These are phyloP conservation scores for Saposhnikovia divaricata DNA, from an alignment of 129 eudicot genomes.

Conservation along the genomic window DNA sequence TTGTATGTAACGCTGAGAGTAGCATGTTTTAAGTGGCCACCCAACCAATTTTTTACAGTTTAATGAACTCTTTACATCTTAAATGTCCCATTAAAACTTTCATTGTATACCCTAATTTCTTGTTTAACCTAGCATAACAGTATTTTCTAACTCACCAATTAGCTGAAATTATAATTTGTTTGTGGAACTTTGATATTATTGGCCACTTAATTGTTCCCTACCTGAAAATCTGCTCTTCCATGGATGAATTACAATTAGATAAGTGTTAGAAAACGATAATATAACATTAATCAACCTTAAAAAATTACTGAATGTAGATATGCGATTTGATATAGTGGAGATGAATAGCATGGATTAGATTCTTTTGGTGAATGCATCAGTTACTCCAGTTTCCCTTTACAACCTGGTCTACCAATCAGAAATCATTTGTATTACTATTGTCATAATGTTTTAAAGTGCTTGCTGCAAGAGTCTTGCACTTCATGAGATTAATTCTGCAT, in stretches of 20 bases:
- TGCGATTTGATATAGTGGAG: not conserved
- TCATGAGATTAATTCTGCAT: slow-evolving; percentile 1
- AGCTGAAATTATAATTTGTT: not conserved
- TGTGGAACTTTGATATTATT: no score
- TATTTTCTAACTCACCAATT: not conserved
- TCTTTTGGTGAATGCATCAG: not conserved
- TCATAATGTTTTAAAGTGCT: not conserved
- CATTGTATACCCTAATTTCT: not conserved
- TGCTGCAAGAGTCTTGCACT: not conserved
- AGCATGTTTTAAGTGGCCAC: not conserved
- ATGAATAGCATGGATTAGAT: not conserved
- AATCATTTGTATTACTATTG: not conserved
- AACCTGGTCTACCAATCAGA: not conserved
- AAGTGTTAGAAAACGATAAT: not conserved
- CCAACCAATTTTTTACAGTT: not conserved
- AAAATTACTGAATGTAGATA: not conserved
- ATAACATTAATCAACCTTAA: not conserved
- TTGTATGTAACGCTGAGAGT: not conserved
- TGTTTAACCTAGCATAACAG: not conserved
- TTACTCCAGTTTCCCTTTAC: not conserved
- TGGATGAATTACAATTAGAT: not conserved
- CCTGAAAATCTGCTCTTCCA: not conserved
- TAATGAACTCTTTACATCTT: not conserved
- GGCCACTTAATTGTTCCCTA: not conserved
- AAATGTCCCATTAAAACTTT: not conserved